Conservation (phyloP, 768 basidiomycete species). For the Gloeophyllum trabeum region DNA sequence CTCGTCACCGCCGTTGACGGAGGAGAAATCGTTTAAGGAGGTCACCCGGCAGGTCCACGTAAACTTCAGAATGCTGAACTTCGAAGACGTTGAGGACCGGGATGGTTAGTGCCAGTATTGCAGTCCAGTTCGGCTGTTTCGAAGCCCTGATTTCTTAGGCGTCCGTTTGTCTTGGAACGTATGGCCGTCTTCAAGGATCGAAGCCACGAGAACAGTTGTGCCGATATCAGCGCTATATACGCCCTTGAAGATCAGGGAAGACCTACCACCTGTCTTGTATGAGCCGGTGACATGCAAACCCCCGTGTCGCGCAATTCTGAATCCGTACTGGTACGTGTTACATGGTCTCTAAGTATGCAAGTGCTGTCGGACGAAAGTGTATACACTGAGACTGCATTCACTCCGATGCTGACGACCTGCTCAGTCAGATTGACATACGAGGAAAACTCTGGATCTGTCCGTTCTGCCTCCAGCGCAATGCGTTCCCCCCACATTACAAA, state of each 20-base stretch:
- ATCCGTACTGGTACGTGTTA: conserved; percentile 81
- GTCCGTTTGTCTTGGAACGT: conserved; percentile 97
- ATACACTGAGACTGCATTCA: conserved; percentile 2
- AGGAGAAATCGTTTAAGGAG: too few species aligned
- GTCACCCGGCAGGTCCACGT: too few species aligned
- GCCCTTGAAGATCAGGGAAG: conserved; percentile 87
- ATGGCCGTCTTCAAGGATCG: conserved; percentile 96
- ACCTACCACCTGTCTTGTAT: conserved; percentile 91
- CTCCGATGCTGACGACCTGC: conserved; percentile 4
- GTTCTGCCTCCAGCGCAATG: conserved; percentile 93
- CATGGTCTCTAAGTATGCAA: background rate
- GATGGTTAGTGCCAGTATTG: conserved; percentile 53
- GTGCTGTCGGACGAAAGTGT: background rate
- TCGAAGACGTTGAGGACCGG: conserved; percentile 95
- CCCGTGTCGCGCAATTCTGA: conserved; percentile 93
- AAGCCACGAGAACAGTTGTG: conserved; percentile 94
- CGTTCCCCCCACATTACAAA: conserved; percentile 98
- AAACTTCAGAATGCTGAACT: conserved; percentile 61
- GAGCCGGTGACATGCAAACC: conserved; percentile 99
- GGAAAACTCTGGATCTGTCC: conserved; percentile 99
- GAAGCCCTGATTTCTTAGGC: conserved; percentile 33
- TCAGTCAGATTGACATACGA: conserved; percentile 95
- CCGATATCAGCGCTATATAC: conserved; percentile 98
- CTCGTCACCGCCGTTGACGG: too few species aligned
- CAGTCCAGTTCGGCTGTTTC: background rate